Percentiles rank a stretch among this genome's conserved stretches.
Evolutionary conservation across 2,329 filamentous ascomycete genomes (phyloP).

Genomic region (Alternaria novae-zelandiae): DNA sequence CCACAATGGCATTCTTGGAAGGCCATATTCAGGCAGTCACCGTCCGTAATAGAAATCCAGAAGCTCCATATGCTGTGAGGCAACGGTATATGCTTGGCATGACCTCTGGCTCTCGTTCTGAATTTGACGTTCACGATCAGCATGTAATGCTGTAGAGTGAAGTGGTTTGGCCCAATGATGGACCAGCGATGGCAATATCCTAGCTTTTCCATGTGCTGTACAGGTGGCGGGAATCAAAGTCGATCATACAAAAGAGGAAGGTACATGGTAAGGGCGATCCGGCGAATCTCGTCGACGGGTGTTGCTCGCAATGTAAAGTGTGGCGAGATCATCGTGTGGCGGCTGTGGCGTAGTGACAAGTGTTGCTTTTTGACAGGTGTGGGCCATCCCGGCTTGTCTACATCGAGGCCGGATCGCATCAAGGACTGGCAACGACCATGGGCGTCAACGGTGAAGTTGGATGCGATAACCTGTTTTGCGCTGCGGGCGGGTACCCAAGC

Average conservation of each 20-base stretch:
- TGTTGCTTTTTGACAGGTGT: not conserved
- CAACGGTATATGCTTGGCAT: not conserved
- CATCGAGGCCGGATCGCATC: not conserved
- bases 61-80: not conserved
- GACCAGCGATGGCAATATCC: not conserved
- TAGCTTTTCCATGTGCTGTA: not conserved
- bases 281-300: conserved; percentile 1
- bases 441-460: not conserved
- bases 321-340: not conserved
- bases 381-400: not conserved
- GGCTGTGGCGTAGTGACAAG: not conserved
- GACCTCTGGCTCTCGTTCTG: not conserved
- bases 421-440: not conserved
- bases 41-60: not conserved
- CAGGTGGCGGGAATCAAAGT: not conserved
- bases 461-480: not conserved
- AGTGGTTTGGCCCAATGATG: not conserved
- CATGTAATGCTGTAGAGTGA: not conserved
- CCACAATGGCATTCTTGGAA: not conserved
- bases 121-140: not conserved
- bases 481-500: not conserved
- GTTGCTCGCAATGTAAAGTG: not conserved
- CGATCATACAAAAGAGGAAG: not conserved
- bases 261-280: not conserved
- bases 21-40: not conserved